These are phyloP conservation scores for Sporothrix pallida DNA, from an alignment of 2,329 filamentous ascomycete genomes.

Conservation along the genomic window DNA sequence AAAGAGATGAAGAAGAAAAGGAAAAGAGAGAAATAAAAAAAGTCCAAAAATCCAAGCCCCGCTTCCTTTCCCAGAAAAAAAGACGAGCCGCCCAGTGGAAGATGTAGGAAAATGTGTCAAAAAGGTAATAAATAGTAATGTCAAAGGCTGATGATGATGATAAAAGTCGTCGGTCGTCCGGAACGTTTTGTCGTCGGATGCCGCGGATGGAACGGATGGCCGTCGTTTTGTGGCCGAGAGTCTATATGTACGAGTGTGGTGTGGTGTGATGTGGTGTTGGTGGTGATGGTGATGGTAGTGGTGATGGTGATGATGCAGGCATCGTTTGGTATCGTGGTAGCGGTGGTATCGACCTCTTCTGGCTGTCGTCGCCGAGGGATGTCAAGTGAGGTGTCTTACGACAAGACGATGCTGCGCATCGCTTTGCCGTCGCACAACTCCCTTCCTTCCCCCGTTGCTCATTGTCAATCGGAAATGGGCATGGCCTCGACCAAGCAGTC, in stretches of 20 bases:
- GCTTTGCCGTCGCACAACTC: not conserved
- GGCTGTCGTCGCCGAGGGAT: conserved; percentile 24
- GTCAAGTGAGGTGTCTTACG: not conserved
- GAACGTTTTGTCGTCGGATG: not conserved
- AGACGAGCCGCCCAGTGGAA: not conserved
- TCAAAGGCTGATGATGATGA: not conserved
- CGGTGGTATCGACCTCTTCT: not conserved
- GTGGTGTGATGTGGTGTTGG: too few species aligned
- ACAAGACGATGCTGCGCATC: not conserved
- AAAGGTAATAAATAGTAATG: not conserved
- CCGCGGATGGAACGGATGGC: not conserved
- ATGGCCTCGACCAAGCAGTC: conserved; percentile 32
- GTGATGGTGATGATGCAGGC: not conserved
- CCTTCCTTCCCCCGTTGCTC: not conserved
- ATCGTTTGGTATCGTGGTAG: not conserved
- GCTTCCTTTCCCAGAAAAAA: conserved; percentile 18
- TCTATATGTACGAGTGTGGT: not conserved
- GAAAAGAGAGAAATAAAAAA: not conserved
- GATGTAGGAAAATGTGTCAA: not conserved
- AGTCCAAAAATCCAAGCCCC: conserved; percentile 3
- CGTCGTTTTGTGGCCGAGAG: not conserved
- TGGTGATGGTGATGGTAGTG: too few species aligned
- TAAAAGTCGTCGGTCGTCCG: not conserved
- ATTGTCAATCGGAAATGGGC: conserved; percentile 21
- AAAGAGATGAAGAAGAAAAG: not conserved